A percentile compares a stretch with the other conserved stretches of the same genome.
Conservation (phyloP, 345 rosid genomes). For the Hibiscus tridactylites region DNA sequence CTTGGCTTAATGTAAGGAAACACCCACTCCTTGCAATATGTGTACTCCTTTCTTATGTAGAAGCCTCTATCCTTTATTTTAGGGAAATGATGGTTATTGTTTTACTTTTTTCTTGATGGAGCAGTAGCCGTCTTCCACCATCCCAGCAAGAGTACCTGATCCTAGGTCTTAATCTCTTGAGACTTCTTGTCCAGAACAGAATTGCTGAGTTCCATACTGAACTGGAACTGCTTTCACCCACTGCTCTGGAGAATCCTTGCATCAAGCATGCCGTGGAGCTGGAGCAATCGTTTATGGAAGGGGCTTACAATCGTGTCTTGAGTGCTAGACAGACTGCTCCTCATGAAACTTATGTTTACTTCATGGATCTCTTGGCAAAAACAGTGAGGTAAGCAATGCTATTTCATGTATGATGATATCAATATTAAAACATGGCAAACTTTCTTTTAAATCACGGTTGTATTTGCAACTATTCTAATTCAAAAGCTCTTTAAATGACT, state of each 20-base stretch:
- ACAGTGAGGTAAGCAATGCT: constrained; percentile 64
- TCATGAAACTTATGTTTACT: constrained; percentile 75
- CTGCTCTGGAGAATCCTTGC: constrained; percentile 77
- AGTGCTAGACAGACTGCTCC: constrained; percentile 92
- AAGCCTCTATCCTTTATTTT: neutral
- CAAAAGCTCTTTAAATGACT: neutral
- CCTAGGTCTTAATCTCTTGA: constrained; percentile 86
- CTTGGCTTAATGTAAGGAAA: neutral
- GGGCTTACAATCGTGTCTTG: constrained; percentile 90
- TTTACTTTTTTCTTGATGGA: constrained; percentile 17
- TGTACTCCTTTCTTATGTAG: neutral
- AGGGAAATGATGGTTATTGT: neutral
- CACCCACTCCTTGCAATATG: neutral
- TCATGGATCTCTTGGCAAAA: constrained; percentile 98
- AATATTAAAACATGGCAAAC: neutral
- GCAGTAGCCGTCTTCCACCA: constrained; percentile 57
- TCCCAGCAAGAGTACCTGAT: constrained; percentile 82
- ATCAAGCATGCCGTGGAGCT: constrained; percentile 95
- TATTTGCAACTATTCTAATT: neutral
- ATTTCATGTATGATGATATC: neutral
- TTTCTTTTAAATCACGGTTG: neutral
- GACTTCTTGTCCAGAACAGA: constrained; percentile 89
- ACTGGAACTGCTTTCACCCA: constrained; percentile 69
- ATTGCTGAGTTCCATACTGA: constrained; percentile 98
- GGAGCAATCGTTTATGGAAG: constrained; percentile 99